Base-by-base conservation (phyloP, 306 rosid genomes). In the Cicer bijugum region DNA sequence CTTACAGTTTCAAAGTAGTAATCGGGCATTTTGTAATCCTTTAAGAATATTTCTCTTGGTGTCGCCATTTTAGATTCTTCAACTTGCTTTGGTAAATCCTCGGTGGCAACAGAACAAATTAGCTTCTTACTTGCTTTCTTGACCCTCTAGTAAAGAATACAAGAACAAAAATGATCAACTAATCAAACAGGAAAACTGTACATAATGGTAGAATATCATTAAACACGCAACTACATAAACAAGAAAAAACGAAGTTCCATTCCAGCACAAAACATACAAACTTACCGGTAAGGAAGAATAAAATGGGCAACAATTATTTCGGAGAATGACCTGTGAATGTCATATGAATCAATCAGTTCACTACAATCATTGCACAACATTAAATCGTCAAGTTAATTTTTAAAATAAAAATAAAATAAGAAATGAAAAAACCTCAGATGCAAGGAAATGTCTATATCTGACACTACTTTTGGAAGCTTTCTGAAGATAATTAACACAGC, bases 1-100 rank as follows among this genome's bases (percentile, higher is more conserved):
- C 75, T 43, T 82, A 91, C 97, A 79, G 85, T 79, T 45, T 94
- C 97, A 80, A 94, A 91, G 84, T 90, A 91, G 87, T 91, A 88
- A 86, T 94, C 91, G 12, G 99, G 97, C 90, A 17, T 86, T 81
- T 90, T 86, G 81, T 94, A 94, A 71, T 94, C 96, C 84, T 90
- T 91, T 85, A 94, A 87, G 84, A 91, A 88, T 63, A 94, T 88
- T 86, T 94, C 97, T 46, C 77, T 94, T 14, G 96, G 99, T 19
- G 80, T 1, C 78, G 69, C 96, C 99, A 94, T 94, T 74, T 86
- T 71, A 48, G 91, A 74, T 74, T 89, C 91, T 84, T 91, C 96
- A 75, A 72, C 84, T 78, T 86, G 78, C 80, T 86, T 91, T 47
- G 82, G 64, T 67, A 79, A 84, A 20, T 82, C 69, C 77, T 87